Conservation (phyloP, 2,329 filamentous ascomycete species). For the Blastomyces percursus region DNA sequence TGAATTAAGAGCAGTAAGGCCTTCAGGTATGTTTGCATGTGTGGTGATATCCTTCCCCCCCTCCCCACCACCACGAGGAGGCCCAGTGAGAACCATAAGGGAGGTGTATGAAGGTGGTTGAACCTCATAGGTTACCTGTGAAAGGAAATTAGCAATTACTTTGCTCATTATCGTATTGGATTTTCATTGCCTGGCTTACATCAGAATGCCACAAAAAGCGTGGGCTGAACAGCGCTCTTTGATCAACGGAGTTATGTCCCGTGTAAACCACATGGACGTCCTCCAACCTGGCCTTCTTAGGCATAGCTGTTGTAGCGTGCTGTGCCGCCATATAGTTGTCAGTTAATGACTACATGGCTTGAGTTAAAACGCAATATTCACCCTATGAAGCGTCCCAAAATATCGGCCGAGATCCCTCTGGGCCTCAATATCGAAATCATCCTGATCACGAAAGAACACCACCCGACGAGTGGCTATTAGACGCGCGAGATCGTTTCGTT, state of each 20-base stretch:
- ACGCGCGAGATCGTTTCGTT: constrained; percentile 45
- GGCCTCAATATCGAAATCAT: constrained; percentile 43
- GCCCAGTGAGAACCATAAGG: constrained; percentile 44
- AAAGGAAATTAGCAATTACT: background rate
- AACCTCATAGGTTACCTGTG: constrained; percentile 40
- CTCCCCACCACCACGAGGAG: constrained; percentile 45
- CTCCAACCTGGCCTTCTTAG: constrained; percentile 39
- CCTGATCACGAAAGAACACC: constrained; percentile 48
- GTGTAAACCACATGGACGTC: constrained; percentile 49
- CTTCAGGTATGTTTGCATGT: constrained; percentile 50
- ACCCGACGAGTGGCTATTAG: constrained; percentile 46
- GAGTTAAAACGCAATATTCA: constrained; percentile 8
- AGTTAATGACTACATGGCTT: background rate
- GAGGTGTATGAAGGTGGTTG: constrained; percentile 49
- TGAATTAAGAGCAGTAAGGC: constrained; percentile 46
- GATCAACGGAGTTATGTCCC: constrained; percentile 43
- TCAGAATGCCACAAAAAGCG: constrained; percentile 47
- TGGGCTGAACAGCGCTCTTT: constrained; percentile 44
- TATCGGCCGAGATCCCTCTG: constrained; percentile 43
- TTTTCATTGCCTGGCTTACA: constrained; percentile 25
- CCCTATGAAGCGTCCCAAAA: constrained; percentile 44
- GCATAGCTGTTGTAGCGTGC: constrained; percentile 46
- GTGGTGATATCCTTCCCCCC: constrained; percentile 46
- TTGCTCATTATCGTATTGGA: background rate
- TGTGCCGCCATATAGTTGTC: constrained; percentile 5